Evolutionary conservation across 2,329 filamentous ascomycete species (phyloP), one percentile per base, ranked within the genome.

Genomic region (Talaromyces sp.): DNA sequence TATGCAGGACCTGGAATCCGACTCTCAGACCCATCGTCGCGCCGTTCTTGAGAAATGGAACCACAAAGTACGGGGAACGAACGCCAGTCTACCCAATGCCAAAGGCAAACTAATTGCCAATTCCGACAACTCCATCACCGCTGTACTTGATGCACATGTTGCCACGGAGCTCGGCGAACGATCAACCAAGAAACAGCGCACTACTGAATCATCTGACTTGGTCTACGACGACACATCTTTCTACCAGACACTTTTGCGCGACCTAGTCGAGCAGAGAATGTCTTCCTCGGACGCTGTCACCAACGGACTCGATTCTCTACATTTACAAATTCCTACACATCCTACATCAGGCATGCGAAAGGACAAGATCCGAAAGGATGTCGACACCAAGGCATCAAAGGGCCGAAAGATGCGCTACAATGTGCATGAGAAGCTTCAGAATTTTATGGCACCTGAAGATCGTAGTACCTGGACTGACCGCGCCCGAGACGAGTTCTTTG

Each of bases 171-270:
- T 72, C 2, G 72, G 73, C 6, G 73, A 77, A 43, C 72, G 73
- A 33, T 67, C 70, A 5, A 68, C 70, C 7, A 79, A 79, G 61
- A 75, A 75, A 52, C 68, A 71, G 6, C 75, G 76, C 10, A 70
- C 65, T 17, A 49, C 47, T n/a, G 56, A 67, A n/a, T 50, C 66
- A 45, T 62, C 65, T 13, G 67, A 68, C 6, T 50, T 65, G 19
- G 88, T 97, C 70, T 99, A 95, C 80, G 94, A 98, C 75, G 95
- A 99, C 72, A 92, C 91, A 11, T 89, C 96, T 75, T 97, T 98
- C 77, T 99, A 99, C 80, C 92, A 96, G 75, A 82, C 95, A 15
- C 85, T 99, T 2, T 86, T 99, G 33, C 96, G 97, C 76, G 92
- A 97, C 73, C 87, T 99, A 1, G 90, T 99, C 10, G 92, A 97